phyloP scores from a whole-genome alignment of 2,329 filamentous ascomycete genomes.

The Amauroascus verrucosus region DNA sequence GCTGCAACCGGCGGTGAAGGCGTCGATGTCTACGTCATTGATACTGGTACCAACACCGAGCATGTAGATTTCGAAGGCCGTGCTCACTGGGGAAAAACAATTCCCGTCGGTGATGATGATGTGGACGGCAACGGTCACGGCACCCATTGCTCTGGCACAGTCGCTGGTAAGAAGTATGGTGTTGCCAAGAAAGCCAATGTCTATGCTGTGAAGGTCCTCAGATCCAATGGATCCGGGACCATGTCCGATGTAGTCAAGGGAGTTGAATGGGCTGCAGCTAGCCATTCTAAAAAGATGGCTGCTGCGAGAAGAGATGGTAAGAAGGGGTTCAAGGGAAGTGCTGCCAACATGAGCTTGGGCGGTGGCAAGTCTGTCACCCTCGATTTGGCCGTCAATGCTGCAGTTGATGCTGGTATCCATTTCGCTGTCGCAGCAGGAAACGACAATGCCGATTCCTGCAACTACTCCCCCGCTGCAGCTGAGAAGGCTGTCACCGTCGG shows the following conservation, averaged over 20 bases:
- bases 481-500: slow-evolving; percentile 89
- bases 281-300: slow-evolving; percentile 65
- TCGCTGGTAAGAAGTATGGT: slow-evolving; percentile 97
- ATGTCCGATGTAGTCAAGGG: slow-evolving; percentile 99
- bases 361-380: slow-evolving; percentile 92
- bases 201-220: slow-evolving; percentile 95
- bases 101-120: slow-evolving; percentile 73
- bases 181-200: slow-evolving; percentile 98
- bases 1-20: slow-evolving; percentile 83
- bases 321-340: slow-evolving; percentile 97
- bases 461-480: slow-evolving; percentile 94
- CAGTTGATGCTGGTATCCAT: slow-evolving; percentile 83
- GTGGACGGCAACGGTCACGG: slow-evolving; percentile 95
- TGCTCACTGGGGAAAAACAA: slow-evolving; percentile 93
- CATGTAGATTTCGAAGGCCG: slow-evolving; percentile 97
- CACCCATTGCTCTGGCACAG: slow-evolving; percentile 97
- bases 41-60: slow-evolving; percentile 86
- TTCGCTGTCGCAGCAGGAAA: slow-evolving; percentile 98
- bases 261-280: slow-evolving; percentile 82
- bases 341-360: slow-evolving; percentile 98
- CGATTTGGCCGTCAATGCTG: slow-evolving; percentile 86
- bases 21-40: slow-evolving; percentile 97
- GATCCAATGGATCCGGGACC: slow-evolving; percentile 91
- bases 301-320: slow-evolving; percentile 72
- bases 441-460: slow-evolving; percentile 97